Conservation (phyloP, 2,329 filamentous ascomycete species). For the Paraconiothyrium sp. region DNA sequence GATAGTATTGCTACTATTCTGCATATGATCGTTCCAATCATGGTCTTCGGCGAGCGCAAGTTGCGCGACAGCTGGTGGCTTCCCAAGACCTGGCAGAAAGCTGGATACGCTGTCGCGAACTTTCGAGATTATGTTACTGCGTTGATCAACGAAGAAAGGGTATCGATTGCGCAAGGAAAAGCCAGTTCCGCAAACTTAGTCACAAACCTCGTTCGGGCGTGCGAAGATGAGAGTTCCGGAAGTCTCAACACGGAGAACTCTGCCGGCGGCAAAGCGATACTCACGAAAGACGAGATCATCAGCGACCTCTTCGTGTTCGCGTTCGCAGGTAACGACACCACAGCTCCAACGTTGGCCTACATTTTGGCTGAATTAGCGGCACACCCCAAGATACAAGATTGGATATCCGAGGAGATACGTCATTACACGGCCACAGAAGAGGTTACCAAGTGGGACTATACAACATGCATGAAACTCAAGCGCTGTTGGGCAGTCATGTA, state of each 20-base stretch:
- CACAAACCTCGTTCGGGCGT: slow-evolving; percentile 9
- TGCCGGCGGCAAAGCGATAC: slow-evolving; percentile 44
- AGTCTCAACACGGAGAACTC: slow-evolving; percentile 1
- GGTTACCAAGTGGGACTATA: slow-evolving; percentile 45
- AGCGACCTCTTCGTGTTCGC: slow-evolving; percentile 61
- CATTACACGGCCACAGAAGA: slow-evolving; percentile 19
- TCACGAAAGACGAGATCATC: slow-evolving; percentile 25
- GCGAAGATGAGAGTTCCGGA: slow-evolving; percentile 15
- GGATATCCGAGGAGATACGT: slow-evolving; percentile 55
- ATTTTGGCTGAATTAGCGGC: slow-evolving; percentile 56
- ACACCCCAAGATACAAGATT: slow-evolving; percentile 57
- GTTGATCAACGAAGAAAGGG: slow-evolving; percentile 21
- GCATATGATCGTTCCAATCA: slow-evolving; percentile 17
- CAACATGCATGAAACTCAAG: slow-evolving; percentile 53
- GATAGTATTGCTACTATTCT: slow-evolving; percentile 20
- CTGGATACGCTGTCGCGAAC: slow-evolving; percentile 16
- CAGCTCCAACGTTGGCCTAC: slow-evolving; percentile 54
- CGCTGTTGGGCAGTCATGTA: slow-evolving; percentile 55
- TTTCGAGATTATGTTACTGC: slow-evolving; percentile 17
- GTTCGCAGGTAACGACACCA: slow-evolving; percentile 63
- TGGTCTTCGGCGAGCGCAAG: slow-evolving; percentile 17
- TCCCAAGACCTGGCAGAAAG: slow-evolving; percentile 19
- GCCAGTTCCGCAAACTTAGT: slow-evolving; percentile 17
- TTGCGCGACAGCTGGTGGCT: slow-evolving; percentile 20
- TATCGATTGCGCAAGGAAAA: slow-evolving; percentile 6